phyloP scores from a whole-genome alignment of 495 filamentous ascomycete genomes.

The Hyaloscypha bicolor region DNA sequence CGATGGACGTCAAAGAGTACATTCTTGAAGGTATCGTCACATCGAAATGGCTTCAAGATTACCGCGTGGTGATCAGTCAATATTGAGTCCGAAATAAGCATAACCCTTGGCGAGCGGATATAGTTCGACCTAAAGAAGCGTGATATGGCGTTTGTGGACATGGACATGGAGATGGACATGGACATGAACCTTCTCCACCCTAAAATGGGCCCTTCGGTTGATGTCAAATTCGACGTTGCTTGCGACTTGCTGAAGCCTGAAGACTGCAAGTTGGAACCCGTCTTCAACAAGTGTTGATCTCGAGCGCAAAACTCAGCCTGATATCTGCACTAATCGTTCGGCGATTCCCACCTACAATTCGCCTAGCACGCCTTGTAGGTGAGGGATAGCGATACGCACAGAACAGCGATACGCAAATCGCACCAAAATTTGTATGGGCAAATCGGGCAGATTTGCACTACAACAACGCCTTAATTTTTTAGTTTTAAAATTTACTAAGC shows the following conservation, averaged over 20 bases:
- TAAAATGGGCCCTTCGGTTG: background rate
- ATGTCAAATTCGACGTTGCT: background rate
- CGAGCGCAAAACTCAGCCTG: background rate
- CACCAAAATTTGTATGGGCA: too few species aligned
- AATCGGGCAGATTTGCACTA: too few species aligned
- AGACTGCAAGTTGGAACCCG: background rate
- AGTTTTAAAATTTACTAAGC: too few species aligned
- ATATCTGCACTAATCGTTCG: too few species aligned
- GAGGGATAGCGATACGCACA: too few species aligned
- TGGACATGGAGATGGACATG: background rate
- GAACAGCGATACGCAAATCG: too few species aligned
- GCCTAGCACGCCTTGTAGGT: too few species aligned
- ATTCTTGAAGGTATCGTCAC: background rate
- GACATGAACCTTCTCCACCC: background rate
- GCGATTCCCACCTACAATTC: too few species aligned
- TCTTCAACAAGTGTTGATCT: background rate
- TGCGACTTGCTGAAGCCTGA: background rate
- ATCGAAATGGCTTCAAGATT: background rate
- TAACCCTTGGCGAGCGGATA: background rate
- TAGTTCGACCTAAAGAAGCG: background rate
- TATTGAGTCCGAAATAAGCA: background rate
- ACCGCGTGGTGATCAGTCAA: background rate
- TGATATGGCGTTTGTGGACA: background rate
- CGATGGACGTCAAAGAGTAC: background rate
- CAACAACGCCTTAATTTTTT: too few species aligned